Percentiles rank a stretch among this genome's conserved stretches.
These are phyloP conservation scores for Papiliotrema terrestris DNA, from an alignment of 1,284 basidiomycete genomes.

Conservation along the genomic window DNA sequence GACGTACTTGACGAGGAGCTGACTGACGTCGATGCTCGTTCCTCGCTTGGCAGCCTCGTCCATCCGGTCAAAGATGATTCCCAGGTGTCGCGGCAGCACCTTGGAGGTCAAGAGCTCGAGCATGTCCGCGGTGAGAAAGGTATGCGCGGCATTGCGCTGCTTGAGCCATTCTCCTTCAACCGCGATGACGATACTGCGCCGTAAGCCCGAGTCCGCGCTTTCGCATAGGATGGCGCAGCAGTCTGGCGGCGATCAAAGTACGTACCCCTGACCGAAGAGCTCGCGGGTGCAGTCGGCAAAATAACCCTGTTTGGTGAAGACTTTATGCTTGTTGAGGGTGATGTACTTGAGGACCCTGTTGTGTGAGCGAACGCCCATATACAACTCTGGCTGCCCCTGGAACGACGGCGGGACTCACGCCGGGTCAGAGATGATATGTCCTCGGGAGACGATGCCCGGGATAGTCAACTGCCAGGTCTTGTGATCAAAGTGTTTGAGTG, in stretches of 20 bases:
- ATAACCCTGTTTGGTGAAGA: constrained; percentile 18
- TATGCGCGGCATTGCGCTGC: not conserved
- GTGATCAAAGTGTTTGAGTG: constrained; percentile 4
- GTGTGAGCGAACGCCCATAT: no score
- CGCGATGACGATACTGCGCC: not conserved
- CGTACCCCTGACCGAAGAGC: constrained; percentile 15
- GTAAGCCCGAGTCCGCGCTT: not conserved
- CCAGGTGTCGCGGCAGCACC: not conserved
- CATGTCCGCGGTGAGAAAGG: not conserved
- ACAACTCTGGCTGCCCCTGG: no score
- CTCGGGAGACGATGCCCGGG: not conserved
- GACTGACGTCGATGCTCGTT: not conserved
- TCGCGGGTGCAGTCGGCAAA: constrained; percentile 13
- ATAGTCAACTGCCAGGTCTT: constrained; percentile 6
- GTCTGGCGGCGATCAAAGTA: no score
- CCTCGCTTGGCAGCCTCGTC: not conserved
- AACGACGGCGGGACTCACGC: constrained; percentile 11
- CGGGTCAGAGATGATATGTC: constrained; percentile 16
- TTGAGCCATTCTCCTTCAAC: not conserved
- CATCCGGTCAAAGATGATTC: not conserved
- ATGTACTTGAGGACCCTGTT: constrained; percentile 23
- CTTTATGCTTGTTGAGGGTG: constrained; percentile 13
- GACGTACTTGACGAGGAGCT: constrained; percentile 1
- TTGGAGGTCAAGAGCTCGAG: not conserved
- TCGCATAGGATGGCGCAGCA: no score